Evolutionary conservation across 140 eudicot species (phyloP), one percentile per base, ranked within the genome.

Genomic region (Ambrosia hybrid): DNA sequence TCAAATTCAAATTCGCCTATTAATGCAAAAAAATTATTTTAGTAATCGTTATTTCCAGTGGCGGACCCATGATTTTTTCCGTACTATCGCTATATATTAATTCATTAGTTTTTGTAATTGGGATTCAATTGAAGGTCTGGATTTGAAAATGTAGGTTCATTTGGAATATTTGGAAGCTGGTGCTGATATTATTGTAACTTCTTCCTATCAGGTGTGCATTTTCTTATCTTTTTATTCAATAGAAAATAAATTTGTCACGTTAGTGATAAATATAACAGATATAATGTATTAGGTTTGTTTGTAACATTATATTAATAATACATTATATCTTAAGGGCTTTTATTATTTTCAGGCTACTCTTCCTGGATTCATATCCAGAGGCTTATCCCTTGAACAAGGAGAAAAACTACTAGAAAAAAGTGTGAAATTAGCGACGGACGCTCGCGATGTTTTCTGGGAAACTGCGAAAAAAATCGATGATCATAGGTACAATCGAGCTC

Each of bases 141-240:
- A 63, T 65, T 16, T 4, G 9, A 9, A 38, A 52, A 79, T 79
- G 65, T 53, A 92, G 98, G 98, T 92, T 69, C 98, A 92, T 64
- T 65, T 78, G 87, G 98, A 89, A 74, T 92, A 89, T 73, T 37
- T 92, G 73, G 96, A 89, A 79, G 98, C 95, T 11, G 98, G 98
- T 61, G 96, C 98, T 26, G 96, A 92, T 85, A 58, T 89, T 71
- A 77, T 92, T 74, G 88, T 92, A 6, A 83, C 98, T n/a, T 85
- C 95, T 12, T 89, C 98, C 5, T 92, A 92, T 82, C 98, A 92
- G 95, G 98, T 91, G 37, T 49, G 53, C 34, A 57, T 9, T 62
- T 60, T 51, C 57, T 17, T 33, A 0, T 49, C 46, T 46, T 17
- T 36, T 13, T 38, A 3, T 52, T 8, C 12, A 9, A 10, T 4